Conservation (phyloP, 176 grass and related monocot species). For the Aechmea fasciata region DNA sequence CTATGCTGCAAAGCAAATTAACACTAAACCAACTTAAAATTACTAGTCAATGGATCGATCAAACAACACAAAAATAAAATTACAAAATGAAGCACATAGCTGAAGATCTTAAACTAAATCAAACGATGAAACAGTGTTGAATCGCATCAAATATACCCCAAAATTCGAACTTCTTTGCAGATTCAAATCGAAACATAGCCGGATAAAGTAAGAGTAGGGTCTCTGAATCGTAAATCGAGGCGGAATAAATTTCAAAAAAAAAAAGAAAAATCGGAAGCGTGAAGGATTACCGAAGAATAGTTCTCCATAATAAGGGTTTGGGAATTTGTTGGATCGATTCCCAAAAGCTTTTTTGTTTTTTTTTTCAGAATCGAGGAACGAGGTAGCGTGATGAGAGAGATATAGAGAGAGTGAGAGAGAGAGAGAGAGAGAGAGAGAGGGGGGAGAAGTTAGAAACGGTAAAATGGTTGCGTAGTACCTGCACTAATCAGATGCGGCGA, state of each 20-base stretch:
- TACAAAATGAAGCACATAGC: neutral
- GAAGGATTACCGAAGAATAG: slow-evolving; percentile 16
- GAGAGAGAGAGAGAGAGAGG: slow-evolving; percentile 21
- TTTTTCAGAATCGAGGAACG: slow-evolving; percentile 21
- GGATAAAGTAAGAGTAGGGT: neutral
- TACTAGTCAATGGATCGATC: neutral
- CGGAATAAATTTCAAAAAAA: neutral
- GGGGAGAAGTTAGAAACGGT: slow-evolving; percentile 10
- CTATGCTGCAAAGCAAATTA: slow-evolving; percentile 14
- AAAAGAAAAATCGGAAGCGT: neutral
- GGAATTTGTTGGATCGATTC: slow-evolving; percentile 5
- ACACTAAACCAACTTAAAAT: neutral
- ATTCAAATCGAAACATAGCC: slow-evolving; percentile 6
- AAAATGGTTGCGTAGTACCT: slow-evolving; percentile 24
- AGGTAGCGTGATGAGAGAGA: slow-evolving; percentile 21
- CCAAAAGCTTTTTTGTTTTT: slow-evolving; percentile 13
- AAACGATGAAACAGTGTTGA: neutral
- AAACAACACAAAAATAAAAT: neutral
- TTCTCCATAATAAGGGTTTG: slow-evolving; percentile 9
- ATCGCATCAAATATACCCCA: neutral
- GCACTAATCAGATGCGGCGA: slow-evolving; percentile 24
- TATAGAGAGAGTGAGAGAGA: neutral
- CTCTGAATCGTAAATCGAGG: slow-evolving; percentile 9
- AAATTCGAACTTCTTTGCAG: neutral
- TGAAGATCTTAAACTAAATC: neutral